Evolutionary conservation across 305 asterid species (phyloP).

Genomic region (Striga hermonthica): DNA sequence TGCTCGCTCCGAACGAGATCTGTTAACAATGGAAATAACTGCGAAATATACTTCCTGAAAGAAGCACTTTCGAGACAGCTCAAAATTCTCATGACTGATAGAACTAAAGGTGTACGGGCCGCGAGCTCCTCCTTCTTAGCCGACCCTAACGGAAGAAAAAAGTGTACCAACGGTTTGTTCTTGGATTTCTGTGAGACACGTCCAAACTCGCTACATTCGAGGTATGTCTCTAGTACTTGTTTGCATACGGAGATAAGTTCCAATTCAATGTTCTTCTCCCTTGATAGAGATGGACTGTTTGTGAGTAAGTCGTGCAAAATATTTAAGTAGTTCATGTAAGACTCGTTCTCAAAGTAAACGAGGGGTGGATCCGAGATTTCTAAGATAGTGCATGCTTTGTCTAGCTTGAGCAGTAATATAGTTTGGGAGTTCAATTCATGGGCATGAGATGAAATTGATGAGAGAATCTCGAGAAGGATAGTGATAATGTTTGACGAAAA

Average conservation of each 20-base stretch:
- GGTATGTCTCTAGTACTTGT: slow-evolving; percentile 60
- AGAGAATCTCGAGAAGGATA: slow-evolving; percentile 47
- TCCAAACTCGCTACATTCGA: slow-evolving; percentile 63
- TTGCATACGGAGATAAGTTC: slow-evolving; percentile 70
- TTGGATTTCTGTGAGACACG: slow-evolving; percentile 29
- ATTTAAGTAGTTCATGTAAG: slow-evolving; percentile 62
- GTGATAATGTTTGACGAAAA: slow-evolving; percentile 43
- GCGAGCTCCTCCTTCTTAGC: slow-evolving; percentile 96
- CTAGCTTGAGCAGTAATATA: slow-evolving; percentile 54
- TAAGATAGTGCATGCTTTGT: slow-evolving; percentile 61
- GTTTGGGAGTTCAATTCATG: slow-evolving; percentile 65
- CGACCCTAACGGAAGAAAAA: slow-evolving; percentile 79
- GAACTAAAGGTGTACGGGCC: slow-evolving; percentile 71
- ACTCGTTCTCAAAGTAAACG: slow-evolving; percentile 87
- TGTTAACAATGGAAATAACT: slow-evolving; percentile 68
- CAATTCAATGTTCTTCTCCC: slow-evolving; percentile 59
- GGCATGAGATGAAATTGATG: slow-evolving; percentile 66
- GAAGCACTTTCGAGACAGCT: slow-evolving; percentile 49
- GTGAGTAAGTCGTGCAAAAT: slow-evolving; percentile 60
- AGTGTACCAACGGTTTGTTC: slow-evolving; percentile 36
- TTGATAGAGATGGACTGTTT: slow-evolving; percentile 42
- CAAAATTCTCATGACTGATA: slow-evolving; percentile 62
- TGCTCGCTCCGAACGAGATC: slow-evolving; percentile 95
- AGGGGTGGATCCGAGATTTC: slow-evolving; percentile 86
- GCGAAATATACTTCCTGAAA: slow-evolving; percentile 54